phyloP scores from a whole-genome alignment of 257 asterid genomes.

The Primulina tabacum region DNA sequence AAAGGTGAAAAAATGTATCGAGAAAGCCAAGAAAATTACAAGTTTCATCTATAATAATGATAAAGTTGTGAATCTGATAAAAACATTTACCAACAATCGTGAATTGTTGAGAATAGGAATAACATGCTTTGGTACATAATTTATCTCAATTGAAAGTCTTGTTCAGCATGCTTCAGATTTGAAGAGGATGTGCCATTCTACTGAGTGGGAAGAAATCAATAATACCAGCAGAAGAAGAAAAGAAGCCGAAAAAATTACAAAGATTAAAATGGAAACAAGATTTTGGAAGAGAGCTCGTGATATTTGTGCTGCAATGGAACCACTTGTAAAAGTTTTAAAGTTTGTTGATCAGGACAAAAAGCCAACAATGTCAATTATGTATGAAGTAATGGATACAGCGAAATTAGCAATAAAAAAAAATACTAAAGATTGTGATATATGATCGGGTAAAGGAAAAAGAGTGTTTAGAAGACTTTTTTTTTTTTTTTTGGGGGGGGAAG shows the following conservation, averaged over 20 bases:
- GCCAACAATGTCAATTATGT: neutral
- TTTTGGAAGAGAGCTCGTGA: too few relatives aligned
- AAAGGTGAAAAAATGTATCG: neutral
- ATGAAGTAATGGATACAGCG: neutral
- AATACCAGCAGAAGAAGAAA: neutral
- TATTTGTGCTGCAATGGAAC: neutral
- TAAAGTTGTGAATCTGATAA: neutral
- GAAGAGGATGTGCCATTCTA: neutral
- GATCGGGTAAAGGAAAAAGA: too few relatives aligned
- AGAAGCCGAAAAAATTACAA: neutral
- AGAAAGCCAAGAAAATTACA: neutral
- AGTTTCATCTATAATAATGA: conserved; percentile 5
- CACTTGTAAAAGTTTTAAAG: neutral
- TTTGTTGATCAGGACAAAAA: neutral
- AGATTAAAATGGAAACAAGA: neutral
- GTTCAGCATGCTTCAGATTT: neutral
- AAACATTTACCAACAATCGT: neutral
- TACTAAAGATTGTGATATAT: neutral
- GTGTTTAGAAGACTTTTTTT: too few relatives aligned
- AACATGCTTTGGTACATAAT: neutral
- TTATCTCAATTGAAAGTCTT: neutral
- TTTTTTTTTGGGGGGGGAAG: too few relatives aligned
- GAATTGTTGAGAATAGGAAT: neutral
- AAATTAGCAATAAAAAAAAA: neutral
- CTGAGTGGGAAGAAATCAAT: neutral